phyloP scores from a whole-genome alignment of 331 rosid species.

The Dryas integrifolia region DNA sequence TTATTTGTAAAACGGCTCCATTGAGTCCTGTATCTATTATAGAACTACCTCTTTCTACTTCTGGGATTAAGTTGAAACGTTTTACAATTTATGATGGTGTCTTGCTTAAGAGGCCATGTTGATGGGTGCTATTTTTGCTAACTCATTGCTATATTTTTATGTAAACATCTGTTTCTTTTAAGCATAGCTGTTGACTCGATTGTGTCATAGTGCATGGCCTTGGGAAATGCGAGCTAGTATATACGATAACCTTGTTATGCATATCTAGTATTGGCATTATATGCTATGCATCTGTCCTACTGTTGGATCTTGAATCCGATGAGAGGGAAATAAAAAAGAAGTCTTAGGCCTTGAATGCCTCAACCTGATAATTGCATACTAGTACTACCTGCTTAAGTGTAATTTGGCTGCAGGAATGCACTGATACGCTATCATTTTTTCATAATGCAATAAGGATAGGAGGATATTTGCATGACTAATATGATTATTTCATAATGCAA shows the following conservation, averaged over 20 bases:
- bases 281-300: not conserved
- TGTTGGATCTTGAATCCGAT: not conserved
- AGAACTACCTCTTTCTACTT: no score
- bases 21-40: no score
- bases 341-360: not conserved
- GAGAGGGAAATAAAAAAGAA: not conserved
- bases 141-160: not conserved
- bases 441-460: not conserved
- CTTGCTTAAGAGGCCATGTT: not conserved
- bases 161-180: not conserved
- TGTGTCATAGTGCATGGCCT: not conserved
- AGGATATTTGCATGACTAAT: not conserved
- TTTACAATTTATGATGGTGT: not conserved
- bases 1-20: no score
- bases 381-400: not conserved
- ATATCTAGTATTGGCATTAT: not conserved
- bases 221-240: not conserved
- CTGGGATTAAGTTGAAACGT: not conserved
- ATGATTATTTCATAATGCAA: not conserved
- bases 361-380: not conserved
- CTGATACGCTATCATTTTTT: not conserved
- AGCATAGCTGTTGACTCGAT: not conserved
- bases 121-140: not conserved
- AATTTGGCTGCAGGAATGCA: not conserved
- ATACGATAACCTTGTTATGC: not conserved